Evolutionary conservation across 2,329 filamentous ascomycete species (phyloP).

Genomic region (Apiospora phragmitis): DNA sequence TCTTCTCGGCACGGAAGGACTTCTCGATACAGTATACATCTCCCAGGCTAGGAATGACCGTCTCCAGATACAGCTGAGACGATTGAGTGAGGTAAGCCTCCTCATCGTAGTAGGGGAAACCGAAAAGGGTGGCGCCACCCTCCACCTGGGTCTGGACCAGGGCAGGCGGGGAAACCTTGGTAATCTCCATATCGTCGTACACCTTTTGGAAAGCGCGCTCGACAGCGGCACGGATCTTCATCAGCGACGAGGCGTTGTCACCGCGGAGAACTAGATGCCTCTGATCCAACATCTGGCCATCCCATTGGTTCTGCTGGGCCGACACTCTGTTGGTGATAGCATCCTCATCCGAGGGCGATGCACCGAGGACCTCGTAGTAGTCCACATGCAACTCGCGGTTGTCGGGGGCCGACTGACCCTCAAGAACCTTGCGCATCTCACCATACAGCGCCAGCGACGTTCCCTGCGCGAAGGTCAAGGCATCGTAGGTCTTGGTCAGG

Average conservation of each 20-base stretch:
- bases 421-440: conserved; percentile 79
- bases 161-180: conserved; percentile 85
- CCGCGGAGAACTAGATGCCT: conserved; percentile 84
- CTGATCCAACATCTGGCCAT: conserved; percentile 72
- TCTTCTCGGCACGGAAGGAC: conserved; percentile 98
- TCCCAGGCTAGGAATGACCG: conserved; percentile 83
- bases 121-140: conserved; percentile 88
- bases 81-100: conserved; percentile 94
- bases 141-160: conserved; percentile 96
- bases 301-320: conserved; percentile 48
- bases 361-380: conserved; percentile 78
- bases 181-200: conserved; percentile 74
- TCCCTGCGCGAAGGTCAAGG: conserved; percentile 80
- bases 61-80: conserved; percentile 96
- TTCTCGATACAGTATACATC: conserved; percentile 98
- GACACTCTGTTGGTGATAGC: conserved; percentile 80
- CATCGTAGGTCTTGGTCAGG: conserved; percentile 89
- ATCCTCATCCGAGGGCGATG: conserved; percentile 83
- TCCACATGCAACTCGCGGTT: conserved; percentile 88
- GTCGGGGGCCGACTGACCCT: conserved; percentile 76
- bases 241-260: conserved; percentile 79
- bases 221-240: conserved; percentile 82
- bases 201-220: conserved; percentile 78
- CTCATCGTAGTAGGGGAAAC: conserved; percentile 85
- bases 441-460: conserved; percentile 84